Conservation (phyloP, 1,139 yeast genomes). For the Wickerhamomyces sp. region DNA sequence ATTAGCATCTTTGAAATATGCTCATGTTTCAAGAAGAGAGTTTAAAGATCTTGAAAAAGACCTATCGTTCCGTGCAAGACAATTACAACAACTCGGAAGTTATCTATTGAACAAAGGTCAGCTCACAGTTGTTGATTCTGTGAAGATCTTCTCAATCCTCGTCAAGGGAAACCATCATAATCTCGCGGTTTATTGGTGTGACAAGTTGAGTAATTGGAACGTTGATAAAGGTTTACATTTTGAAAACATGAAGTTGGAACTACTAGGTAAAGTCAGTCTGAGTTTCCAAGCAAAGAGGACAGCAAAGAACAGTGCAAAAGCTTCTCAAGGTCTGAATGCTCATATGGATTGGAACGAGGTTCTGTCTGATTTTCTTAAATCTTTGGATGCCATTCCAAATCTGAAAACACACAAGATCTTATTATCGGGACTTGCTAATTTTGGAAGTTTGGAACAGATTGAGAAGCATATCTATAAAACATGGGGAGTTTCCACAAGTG, state of each 20-base stretch:
- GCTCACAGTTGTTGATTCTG: neutral
- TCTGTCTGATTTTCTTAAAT: slow-evolving; percentile 1
- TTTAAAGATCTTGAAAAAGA: neutral
- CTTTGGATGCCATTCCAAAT: slow-evolving; percentile 9
- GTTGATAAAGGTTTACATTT: slow-evolving; percentile 7
- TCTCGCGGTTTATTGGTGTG: slow-evolving; percentile 8
- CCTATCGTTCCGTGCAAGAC: neutral
- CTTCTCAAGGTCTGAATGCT: neutral
- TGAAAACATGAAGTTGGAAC: slow-evolving; percentile 13
- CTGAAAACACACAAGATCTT: slow-evolving; percentile 16
- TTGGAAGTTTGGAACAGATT: slow-evolving; percentile 14
- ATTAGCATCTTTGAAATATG: neutral
- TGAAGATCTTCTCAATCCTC: neutral
- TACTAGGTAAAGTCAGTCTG: slow-evolving; percentile 14
- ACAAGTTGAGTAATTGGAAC: slow-evolving; percentile 1
- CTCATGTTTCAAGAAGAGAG: neutral
- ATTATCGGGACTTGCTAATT: slow-evolving; percentile 16
- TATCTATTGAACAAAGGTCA: neutral
- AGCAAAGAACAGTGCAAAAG: neutral
- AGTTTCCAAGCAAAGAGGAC: slow-evolving; percentile 1
- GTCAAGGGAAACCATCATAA: slow-evolving; percentile 2
- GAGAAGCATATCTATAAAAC: slow-evolving; percentile 13
- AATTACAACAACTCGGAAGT: neutral
- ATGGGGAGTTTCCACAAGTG: slow-evolving; percentile 16
- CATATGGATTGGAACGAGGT: slow-evolving; percentile 1